Evolutionary conservation across 2,329 filamentous ascomycete genomes (phyloP).

Genomic region (Monosporascus cannonballus): DNA sequence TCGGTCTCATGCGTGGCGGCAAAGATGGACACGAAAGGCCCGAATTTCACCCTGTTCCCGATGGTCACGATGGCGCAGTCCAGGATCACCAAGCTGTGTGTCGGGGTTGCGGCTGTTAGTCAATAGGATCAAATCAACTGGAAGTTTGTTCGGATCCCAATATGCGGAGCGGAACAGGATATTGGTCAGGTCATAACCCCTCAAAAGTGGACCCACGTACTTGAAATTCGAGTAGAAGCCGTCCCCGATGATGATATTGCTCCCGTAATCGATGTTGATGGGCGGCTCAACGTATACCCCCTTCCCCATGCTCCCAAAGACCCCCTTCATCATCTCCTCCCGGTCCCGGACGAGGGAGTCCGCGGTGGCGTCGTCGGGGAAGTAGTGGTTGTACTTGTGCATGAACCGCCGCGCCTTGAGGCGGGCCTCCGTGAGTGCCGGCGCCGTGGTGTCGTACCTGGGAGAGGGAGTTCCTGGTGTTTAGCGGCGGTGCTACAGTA

Average conservation of each 20-base stretch:
- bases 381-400: slow-evolving; percentile 53
- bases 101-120: too few relatives aligned
- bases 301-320: slow-evolving; percentile 44
- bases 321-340: slow-evolving; percentile 39
- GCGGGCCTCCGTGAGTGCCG: slow-evolving; percentile 43
- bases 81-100: slow-evolving; percentile 51
- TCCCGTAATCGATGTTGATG: slow-evolving; percentile 58
- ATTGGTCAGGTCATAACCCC: slow-evolving; percentile 1
- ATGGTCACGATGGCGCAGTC: slow-evolving; percentile 68
- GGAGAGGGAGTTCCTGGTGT: background rate
- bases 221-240: slow-evolving; percentile 61
- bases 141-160: too few relatives aligned
- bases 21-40: slow-evolving; percentile 65
- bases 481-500: background rate
- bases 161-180: too few relatives aligned
- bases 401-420: slow-evolving; percentile 49
- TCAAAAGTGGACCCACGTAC: slow-evolving; percentile 16
- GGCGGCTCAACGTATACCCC: slow-evolving; percentile 55
- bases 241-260: slow-evolving; percentile 56
- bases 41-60: slow-evolving; percentile 65
- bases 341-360: slow-evolving; percentile 33
- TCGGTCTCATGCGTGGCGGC: slow-evolving; percentile 68
- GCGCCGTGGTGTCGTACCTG: slow-evolving; percentile 45
- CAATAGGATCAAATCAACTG: too few relatives aligned
- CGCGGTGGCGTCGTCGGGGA: slow-evolving; percentile 40